phyloP scores from a whole-genome alignment of 2,329 filamentous ascomycete species.

The Fusarium sp. region DNA sequence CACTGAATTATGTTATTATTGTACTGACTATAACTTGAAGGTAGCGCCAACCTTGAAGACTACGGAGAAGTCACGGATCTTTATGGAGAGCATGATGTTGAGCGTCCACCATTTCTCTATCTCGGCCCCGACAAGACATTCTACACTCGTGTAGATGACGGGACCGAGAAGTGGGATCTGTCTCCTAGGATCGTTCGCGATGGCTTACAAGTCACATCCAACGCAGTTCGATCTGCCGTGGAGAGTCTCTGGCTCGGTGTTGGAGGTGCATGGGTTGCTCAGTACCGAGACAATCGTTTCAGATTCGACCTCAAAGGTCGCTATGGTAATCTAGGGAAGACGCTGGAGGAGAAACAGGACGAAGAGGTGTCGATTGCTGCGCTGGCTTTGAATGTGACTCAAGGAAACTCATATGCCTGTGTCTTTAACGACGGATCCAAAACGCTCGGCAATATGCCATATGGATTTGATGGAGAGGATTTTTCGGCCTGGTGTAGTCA shows the following conservation, averaged over 20 bases:
- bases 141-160: conserved; percentile 32
- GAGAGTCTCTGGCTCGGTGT: conserved; percentile 37
- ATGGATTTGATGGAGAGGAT: conserved; percentile 7
- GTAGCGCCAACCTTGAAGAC: conserved; percentile 27
- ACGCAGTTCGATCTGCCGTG: conserved; percentile 9
- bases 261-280: conserved; percentile 35
- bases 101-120: conserved; percentile 37
- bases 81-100: conserved; percentile 32
- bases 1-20: too few species aligned
- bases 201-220: conserved; percentile 14
- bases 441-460: conserved; percentile 8
- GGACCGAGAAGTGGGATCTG: conserved; percentile 32
- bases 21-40: background rate
- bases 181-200: background rate
- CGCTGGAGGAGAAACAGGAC: background rate
- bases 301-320: conserved; percentile 29
- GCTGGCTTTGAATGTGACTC: conserved; percentile 30
- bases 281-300: conserved; percentile 33
- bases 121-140: conserved; percentile 31
- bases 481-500: conserved; percentile 36
- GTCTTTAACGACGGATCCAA: conserved; percentile 30
- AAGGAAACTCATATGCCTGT: conserved; percentile 21
- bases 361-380: conserved; percentile 15
- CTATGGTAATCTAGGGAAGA: conserved; percentile 13
- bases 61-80: conserved; percentile 31